Evolutionary conservation across 2,329 filamentous ascomycete species (phyloP).

Genomic region (Scopulariopsis brevicaulis): DNA sequence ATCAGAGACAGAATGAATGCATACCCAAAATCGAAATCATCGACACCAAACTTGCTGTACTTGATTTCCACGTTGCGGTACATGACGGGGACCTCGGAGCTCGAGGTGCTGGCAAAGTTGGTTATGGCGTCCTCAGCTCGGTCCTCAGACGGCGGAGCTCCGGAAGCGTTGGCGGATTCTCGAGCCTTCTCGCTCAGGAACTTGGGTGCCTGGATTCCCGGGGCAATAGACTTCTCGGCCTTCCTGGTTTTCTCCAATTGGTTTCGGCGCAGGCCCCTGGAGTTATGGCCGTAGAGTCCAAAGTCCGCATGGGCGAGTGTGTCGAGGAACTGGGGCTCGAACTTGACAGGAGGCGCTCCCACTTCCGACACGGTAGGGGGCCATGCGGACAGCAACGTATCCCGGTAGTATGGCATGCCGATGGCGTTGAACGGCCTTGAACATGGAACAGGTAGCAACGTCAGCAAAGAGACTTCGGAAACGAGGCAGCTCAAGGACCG

Average conservation of each 20-base stretch:
- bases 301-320: constrained; percentile 62
- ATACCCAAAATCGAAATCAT: constrained; percentile 94
- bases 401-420: constrained; percentile 89
- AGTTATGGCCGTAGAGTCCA: constrained; percentile 69
- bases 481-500: not conserved
- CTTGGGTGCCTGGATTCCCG: constrained; percentile 64
- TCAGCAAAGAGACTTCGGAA: not conserved
- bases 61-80: constrained; percentile 96
- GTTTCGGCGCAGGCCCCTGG: constrained; percentile 62
- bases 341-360: constrained; percentile 66
- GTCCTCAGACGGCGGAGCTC: constrained; percentile 18
- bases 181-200: constrained; percentile 91
- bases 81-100: constrained; percentile 74
- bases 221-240: constrained; percentile 45
- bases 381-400: constrained; percentile 80
- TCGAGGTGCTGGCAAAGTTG: constrained; percentile 17
- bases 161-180: constrained; percentile 42
- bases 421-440: constrained; percentile 67
- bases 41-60: constrained; percentile 98
- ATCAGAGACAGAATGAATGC: constrained; percentile 15
- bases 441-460: not conserved
- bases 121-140: not conserved
- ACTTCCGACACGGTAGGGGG: constrained; percentile 78
- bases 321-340: constrained; percentile 60
- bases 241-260: constrained; percentile 70